Evolutionary conservation across 176 grass and related monocot species (phyloP).

Genomic region (Lolium rigidum): DNA sequence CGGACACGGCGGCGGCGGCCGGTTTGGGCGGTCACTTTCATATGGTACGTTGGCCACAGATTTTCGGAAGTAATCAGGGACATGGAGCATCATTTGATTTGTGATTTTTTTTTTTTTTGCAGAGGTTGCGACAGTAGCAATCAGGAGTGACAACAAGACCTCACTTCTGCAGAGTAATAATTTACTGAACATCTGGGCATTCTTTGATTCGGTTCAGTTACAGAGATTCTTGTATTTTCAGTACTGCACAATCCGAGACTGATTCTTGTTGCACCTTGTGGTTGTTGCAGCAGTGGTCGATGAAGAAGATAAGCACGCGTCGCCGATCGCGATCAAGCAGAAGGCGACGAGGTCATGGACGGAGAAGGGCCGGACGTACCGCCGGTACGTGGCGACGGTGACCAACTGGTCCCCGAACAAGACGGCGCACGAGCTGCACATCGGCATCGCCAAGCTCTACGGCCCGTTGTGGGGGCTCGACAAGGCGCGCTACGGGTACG

Average conservation of each 20-base stretch:
- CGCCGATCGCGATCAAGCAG: slow-evolving; percentile 53
- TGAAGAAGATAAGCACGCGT: neutral
- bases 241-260: neutral
- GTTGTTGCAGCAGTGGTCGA: slow-evolving; percentile 24
- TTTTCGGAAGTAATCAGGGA: neutral
- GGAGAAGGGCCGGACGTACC: slow-evolving; percentile 37
- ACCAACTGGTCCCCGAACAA: no score
- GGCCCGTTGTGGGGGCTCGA: slow-evolving; percentile 73
- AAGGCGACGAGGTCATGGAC: slow-evolving; percentile 72
- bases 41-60: slow-evolving; percentile 6
- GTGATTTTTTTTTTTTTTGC: slow-evolving; percentile 25
- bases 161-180: slow-evolving; percentile 27
- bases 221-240: neutral
- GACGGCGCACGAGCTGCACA: no score
- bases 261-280: neutral
- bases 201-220: neutral
- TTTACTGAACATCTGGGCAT: slow-evolving; percentile 13
- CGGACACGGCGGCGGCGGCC: slow-evolving; percentile 32
- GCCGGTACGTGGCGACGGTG: no score
- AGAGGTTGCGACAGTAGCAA: slow-evolving; percentile 18
- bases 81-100: neutral
- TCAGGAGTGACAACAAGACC: slow-evolving; percentile 48
- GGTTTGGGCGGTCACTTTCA: slow-evolving; percentile 47
- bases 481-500: slow-evolving; percentile 69
- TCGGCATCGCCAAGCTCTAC: slow-evolving; percentile 38